These are phyloP conservation scores for Starmera pachycereana DNA, from an alignment of 805 yeast species.

Conservation along the genomic window DNA sequence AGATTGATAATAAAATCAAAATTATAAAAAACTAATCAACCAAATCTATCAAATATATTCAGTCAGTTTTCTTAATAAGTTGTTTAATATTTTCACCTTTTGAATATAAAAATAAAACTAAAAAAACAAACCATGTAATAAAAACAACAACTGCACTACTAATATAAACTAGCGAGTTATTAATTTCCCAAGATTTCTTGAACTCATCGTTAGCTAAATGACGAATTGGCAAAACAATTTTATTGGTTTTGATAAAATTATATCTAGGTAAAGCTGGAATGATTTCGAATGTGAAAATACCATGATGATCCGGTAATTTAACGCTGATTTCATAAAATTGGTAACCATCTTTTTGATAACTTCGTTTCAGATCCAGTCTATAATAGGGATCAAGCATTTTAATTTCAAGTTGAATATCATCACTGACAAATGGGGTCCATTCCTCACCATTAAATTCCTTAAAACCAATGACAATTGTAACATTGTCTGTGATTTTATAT, in stretches of 20 bases:
- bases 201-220: constrained; percentile 95
- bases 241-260: constrained; percentile 48
- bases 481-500: constrained; percentile 71
- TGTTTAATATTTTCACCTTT: constrained; percentile 6
- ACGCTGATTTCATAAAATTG: constrained; percentile 44
- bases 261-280: constrained; percentile 73
- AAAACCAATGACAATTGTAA: constrained; percentile 40
- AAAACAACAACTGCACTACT: constrained; percentile 62
- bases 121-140: constrained; percentile 67
- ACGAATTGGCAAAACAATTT: constrained; percentile 70
- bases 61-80: neutral
- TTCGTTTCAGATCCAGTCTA: constrained; percentile 51
- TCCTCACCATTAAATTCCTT: constrained; percentile 37
- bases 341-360: constrained; percentile 27
- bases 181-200: constrained; percentile 84
- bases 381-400: constrained; percentile 93
- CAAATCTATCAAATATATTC: neutral
- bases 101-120: constrained; percentile 40
- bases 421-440: constrained; percentile 63
- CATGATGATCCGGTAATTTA: constrained; percentile 89
- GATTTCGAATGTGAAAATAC: constrained; percentile 80
- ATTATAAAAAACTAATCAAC: neutral
- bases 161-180: constrained; percentile 89
- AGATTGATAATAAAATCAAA: neutral
- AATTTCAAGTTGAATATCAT: constrained; percentile 73